Conservation (phyloP, 2,329 filamentous ascomycete species). For the Fusarium algeriense region DNA sequence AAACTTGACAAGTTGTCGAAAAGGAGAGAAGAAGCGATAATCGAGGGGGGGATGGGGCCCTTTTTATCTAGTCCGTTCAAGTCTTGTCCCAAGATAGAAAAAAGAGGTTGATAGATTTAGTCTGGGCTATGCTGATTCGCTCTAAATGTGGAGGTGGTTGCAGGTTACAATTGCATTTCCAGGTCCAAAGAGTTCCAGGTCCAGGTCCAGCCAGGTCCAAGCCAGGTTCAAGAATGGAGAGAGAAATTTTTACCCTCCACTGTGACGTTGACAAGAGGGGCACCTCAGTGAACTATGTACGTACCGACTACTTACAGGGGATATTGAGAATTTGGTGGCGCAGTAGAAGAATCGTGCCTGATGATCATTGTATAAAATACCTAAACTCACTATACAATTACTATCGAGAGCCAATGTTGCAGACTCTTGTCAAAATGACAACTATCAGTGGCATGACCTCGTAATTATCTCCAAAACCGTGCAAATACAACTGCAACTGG, state of each 20-base stretch:
- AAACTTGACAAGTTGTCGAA: conserved; percentile 20
- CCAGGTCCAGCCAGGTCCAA: not conserved
- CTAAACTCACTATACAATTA: not conserved
- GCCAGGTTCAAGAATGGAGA: conserved; percentile 4
- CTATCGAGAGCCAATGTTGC: not conserved
- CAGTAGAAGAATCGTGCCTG: conserved; percentile 10
- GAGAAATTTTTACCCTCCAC: conserved; percentile 42
- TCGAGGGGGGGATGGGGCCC: conserved; percentile 9
- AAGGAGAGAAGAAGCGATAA: not conserved
- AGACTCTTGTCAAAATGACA: not conserved
- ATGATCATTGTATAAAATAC: not conserved
- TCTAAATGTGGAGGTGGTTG: conserved; percentile 7
- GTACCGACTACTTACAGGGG: conserved; percentile 7
- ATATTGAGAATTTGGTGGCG: conserved; percentile 12
- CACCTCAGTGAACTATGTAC: conserved; percentile 6
- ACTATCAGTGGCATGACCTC: conserved; percentile 11
- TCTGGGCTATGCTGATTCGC: conserved; percentile 25
- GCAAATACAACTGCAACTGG: conserved; percentile 8
- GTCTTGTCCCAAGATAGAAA: conserved; percentile 8
- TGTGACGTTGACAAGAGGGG: conserved; percentile 47
- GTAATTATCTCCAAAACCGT: not conserved
- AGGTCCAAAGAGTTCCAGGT: not conserved
- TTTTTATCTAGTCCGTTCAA: conserved; percentile 32
- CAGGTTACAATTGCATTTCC: conserved; percentile 1
- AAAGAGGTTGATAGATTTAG: conserved; percentile 13